Conservation (phyloP, 139 green algal genomes). For the Penium margaritaceum region DNA sequence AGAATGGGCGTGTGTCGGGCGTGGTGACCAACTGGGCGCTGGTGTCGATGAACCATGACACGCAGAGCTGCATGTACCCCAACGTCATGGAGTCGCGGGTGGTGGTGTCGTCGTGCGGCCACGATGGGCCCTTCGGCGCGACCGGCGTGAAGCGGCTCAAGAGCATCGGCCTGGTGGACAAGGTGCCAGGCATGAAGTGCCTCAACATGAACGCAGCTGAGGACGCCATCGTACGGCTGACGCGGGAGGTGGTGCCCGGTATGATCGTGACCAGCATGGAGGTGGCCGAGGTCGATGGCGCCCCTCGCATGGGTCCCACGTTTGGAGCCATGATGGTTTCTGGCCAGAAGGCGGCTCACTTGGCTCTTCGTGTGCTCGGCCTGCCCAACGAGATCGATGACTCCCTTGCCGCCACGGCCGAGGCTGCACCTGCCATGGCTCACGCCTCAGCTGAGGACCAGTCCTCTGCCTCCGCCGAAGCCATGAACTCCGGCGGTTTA, state of each 20-base stretch:
- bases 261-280: constrained; percentile 95
- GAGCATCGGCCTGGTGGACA: constrained; percentile 75
- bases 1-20: constrained; percentile 57
- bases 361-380: constrained; percentile 72
- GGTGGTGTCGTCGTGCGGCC: constrained; percentile 81
- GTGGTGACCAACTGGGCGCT: constrained; percentile 97
- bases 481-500: too few species aligned
- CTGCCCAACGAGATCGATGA: constrained; percentile 46
- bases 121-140: constrained; percentile 92
- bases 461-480: too few species aligned
- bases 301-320: constrained; percentile 70
- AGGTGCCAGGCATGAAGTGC: constrained; percentile 79
- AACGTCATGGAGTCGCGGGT: constrained; percentile 69
- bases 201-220: constrained; percentile 94
- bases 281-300: constrained; percentile 56
- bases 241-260: constrained; percentile 80
- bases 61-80: constrained; percentile 84
- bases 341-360: constrained; percentile 81
- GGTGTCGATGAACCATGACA: constrained; percentile 91
- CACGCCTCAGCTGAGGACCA: too few species aligned
- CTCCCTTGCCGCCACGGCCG: neutral
- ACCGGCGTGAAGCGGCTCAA: constrained; percentile 82
- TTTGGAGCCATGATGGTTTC: constrained; percentile 93
- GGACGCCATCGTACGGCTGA: constrained; percentile 79
- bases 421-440: too few species aligned